phyloP scores from a whole-genome alignment of 352 stramenopile species.

The Phytopythium ostracodes region DNA sequence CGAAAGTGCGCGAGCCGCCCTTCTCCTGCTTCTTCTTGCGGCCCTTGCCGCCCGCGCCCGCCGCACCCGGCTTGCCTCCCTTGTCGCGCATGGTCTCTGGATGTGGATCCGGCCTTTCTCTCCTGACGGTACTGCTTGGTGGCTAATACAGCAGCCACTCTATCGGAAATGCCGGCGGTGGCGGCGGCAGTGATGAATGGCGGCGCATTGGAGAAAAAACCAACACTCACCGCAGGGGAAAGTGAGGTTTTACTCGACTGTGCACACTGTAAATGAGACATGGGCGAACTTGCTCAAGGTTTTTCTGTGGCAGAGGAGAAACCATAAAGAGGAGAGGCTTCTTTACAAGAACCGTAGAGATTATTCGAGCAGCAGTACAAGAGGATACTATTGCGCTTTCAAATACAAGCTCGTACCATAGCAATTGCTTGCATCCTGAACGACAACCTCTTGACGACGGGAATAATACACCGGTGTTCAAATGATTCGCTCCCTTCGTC shows the following conservation, averaged over 20 bases:
- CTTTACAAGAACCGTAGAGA: conserved; percentile 20
- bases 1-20: conserved; percentile 68
- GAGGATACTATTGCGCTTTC: too few relatives aligned
- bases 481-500: too few relatives aligned
- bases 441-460: too few relatives aligned
- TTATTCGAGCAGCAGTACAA: too few relatives aligned
- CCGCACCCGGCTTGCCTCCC: conserved; percentile 29
- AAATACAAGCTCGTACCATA: too few relatives aligned
- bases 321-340: neutral
- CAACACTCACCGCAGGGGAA: neutral
- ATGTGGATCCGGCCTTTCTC: neutral
- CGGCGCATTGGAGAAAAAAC: neutral
- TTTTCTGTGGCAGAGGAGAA: too few relatives aligned
- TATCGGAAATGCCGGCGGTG: conserved; percentile 1
- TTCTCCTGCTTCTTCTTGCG: conserved; percentile 72
- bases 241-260: neutral
- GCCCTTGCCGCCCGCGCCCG: conserved; percentile 31
- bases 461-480: too few relatives aligned
- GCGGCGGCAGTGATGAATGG: conserved; percentile 1
- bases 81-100: conserved; percentile 52
- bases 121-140: neutral
- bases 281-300: too few relatives aligned
- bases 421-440: too few relatives aligned
- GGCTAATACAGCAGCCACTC: neutral
- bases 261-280: too few relatives aligned